These are phyloP conservation scores for Malus asiatica DNA, from an alignment of 306 rosid species.

Conservation along the genomic window DNA sequence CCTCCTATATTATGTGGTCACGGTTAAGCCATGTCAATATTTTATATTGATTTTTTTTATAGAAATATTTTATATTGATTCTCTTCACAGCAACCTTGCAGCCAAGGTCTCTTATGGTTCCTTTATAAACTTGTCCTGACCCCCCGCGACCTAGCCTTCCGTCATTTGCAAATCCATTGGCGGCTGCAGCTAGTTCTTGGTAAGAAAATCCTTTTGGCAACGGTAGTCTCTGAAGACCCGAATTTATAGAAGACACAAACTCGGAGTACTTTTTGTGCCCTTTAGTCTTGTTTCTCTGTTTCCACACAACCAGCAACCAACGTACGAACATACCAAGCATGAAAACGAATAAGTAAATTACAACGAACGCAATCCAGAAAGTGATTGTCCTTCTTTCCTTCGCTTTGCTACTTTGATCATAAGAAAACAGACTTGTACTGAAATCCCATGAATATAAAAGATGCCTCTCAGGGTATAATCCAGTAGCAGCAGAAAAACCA, in stretches of 20 bases:
- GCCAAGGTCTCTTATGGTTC: constrained; percentile 11
- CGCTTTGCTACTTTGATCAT: no score
- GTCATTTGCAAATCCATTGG: constrained; percentile 30
- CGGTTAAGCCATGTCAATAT: no score
- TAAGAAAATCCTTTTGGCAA: constrained; percentile 42
- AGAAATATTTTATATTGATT: no score
- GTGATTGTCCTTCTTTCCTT: not conserved
- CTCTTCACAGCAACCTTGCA: constrained; percentile 39
- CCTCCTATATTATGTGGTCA: no score
- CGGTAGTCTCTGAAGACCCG: constrained; percentile 26
- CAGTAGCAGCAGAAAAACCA: constrained; percentile 16
- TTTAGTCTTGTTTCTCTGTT: not conserved
- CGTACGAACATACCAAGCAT: not conserved
- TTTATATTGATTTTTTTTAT: no score
- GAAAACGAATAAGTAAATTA: not conserved
- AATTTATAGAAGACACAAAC: not conserved
- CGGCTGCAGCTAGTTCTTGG: constrained; percentile 28
- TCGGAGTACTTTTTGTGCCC: not conserved
- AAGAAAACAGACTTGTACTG: not conserved
- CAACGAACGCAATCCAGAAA: not conserved
- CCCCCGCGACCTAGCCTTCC: constrained; percentile 15
- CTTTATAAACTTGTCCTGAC: no score
- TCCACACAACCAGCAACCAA: not conserved
- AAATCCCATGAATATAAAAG: constrained; percentile 7
- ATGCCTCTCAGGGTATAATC: not conserved